Conservation (phyloP, 2,329 filamentous ascomycete genomes). For the Diaporthe vexans region DNA sequence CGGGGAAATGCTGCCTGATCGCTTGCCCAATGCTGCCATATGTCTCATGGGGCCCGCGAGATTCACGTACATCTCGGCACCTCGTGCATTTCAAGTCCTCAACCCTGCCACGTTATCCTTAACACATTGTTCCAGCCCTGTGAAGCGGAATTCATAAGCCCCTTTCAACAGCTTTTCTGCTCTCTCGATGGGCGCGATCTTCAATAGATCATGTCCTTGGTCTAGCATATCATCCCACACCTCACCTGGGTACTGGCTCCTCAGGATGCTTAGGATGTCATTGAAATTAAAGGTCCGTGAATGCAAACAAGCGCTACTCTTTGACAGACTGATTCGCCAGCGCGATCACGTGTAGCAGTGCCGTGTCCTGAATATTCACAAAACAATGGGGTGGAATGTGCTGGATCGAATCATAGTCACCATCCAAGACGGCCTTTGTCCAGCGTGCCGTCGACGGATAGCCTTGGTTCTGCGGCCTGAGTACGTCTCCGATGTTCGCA, state of each 20-base stretch:
- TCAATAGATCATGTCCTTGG: constrained; percentile 43
- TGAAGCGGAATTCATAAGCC: constrained; percentile 17
- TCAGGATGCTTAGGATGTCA: constrained; percentile 48
- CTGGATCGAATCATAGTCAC: not conserved
- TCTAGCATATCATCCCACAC: not conserved
- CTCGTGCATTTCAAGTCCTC: not conserved
- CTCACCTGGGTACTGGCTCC: constrained; percentile 5
- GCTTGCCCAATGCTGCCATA: not conserved
- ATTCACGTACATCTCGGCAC: not conserved
- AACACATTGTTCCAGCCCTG: constrained; percentile 22
- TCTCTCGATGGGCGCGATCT: constrained; percentile 43
- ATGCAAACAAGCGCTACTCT: constrained; percentile 66
- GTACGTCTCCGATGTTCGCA: constrained; percentile 8
- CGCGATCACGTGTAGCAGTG: constrained; percentile 63
- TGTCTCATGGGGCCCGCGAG: not conserved
- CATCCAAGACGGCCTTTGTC: constrained; percentile 16
- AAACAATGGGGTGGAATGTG: constrained; percentile 54
- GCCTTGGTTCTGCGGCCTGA: constrained; percentile 29
- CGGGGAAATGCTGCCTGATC: not conserved
- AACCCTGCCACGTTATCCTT: constrained; percentile 9
- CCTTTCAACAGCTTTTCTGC: constrained; percentile 44
- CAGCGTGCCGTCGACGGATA: constrained; percentile 6
- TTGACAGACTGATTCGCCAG: constrained; percentile 60
- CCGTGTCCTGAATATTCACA: constrained; percentile 63
- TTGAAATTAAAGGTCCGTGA: constrained; percentile 61